phyloP scores from a whole-genome alignment of 257 asterid species.

The Schizonepeta tenuifolia region DNA sequence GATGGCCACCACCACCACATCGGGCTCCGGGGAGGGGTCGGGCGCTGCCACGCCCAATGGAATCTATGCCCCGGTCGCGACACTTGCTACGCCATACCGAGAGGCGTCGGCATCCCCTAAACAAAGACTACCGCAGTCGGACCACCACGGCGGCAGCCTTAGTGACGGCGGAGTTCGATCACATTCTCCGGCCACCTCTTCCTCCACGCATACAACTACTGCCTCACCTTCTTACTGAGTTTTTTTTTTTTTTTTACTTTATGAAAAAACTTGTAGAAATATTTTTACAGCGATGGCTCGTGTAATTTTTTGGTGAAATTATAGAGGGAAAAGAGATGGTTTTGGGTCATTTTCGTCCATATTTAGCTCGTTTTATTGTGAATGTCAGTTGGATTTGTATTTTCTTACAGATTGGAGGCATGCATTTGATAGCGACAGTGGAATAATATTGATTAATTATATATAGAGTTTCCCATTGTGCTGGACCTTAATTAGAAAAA shows the following conservation, averaged over 20 bases:
- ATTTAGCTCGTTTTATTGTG: conserved; percentile 9
- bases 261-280: conserved; percentile 32
- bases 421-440: conserved; percentile 38
- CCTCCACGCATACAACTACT: conserved; percentile 58
- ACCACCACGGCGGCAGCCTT: conserved; percentile 34
- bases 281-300: conserved; percentile 10
- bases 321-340: conserved; percentile 34
- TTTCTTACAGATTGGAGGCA: conserved; percentile 15
- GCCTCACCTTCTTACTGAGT: conserved; percentile 45
- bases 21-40: conserved; percentile 56
- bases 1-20: conserved; percentile 41
- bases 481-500: conserved; percentile 31
- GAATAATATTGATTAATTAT: conserved; percentile 23
- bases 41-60: conserved; percentile 50
- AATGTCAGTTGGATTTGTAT: conserved; percentile 1
- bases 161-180: conserved; percentile 47
- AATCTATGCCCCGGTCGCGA: conserved; percentile 65
- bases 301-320: conserved; percentile 16
- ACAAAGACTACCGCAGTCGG: conserved; percentile 36
- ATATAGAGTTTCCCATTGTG: conserved; percentile 38
- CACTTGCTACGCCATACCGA: conserved; percentile 49
- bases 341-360: conserved; percentile 17
- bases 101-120: conserved; percentile 39
- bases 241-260: background rate
- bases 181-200: conserved; percentile 58